These are phyloP conservation scores for Sonneratia caseolaris DNA, from an alignment of 345 rosid species.

Conservation along the genomic window DNA sequence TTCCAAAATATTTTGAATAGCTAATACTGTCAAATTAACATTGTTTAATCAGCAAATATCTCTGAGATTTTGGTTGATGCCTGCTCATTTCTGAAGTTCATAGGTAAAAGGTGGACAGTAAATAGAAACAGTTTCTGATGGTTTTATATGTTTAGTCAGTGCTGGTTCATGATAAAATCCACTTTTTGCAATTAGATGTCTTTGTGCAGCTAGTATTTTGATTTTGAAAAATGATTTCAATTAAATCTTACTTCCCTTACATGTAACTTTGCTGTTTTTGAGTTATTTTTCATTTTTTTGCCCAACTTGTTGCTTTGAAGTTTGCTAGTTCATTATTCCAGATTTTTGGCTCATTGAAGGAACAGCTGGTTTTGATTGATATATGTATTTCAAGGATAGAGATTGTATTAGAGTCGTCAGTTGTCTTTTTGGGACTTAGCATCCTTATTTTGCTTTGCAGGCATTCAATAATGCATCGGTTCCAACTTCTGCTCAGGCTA, in stretches of 20 bases:
- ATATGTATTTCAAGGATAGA: neutral
- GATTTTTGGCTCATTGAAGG: neutral
- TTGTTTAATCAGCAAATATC: neutral
- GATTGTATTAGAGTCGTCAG: neutral
- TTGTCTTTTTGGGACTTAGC: neutral
- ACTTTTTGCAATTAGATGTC: neutral
- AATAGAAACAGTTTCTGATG: neutral
- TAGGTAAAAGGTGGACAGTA: neutral
- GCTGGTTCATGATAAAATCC: neutral
- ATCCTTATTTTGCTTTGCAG: slow-evolving; percentile 22
- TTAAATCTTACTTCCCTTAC: neutral
- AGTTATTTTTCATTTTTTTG: no score
- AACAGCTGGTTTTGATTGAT: neutral
- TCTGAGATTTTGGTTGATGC: neutral
- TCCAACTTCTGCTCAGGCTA: slow-evolving; percentile 62
- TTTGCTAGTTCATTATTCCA: neutral
- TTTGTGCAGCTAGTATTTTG: neutral
- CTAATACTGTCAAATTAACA: neutral
- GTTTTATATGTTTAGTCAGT: neutral
- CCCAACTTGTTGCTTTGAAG: neutral
- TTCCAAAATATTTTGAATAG: no score
- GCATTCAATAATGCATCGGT: slow-evolving; percentile 74
- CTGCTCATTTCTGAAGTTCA: neutral
- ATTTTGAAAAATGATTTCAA: neutral
- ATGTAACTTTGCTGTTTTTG: neutral